Conservation (phyloP, 306 rosid species). For the Cercis canadensis region DNA sequence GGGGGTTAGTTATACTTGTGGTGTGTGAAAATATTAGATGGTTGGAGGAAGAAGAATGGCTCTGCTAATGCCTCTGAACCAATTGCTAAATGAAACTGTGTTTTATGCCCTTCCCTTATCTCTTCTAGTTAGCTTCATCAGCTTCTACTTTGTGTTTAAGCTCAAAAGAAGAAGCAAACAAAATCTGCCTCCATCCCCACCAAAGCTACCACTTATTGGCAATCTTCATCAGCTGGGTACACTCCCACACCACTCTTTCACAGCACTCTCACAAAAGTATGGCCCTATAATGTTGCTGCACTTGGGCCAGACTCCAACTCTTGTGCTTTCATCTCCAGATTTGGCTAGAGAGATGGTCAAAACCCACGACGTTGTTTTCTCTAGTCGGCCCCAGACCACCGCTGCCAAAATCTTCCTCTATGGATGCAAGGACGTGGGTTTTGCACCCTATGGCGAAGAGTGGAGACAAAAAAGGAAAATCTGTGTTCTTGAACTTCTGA, state of each 20-base stretch:
- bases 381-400: not conserved
- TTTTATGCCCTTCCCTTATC: too few relatives aligned
- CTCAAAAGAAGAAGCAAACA: not conserved
- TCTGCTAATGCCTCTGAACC: too few relatives aligned
- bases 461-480: too few relatives aligned
- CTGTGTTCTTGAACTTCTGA: slow-evolving; percentile 5
- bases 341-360: not conserved
- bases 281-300: not conserved
- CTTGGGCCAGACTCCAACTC: not conserved
- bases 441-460: slow-evolving; percentile 8
- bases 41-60: too few relatives aligned
- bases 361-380: not conserved
- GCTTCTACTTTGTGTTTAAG: not conserved
- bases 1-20: too few relatives aligned
- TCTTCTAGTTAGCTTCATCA: not conserved
- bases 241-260: slow-evolving; percentile 3
- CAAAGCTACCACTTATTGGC: slow-evolving; percentile 17
- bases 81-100: too few relatives aligned
- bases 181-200: too few relatives aligned
- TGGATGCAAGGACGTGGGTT: slow-evolving; percentile 21
- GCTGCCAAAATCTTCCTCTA: not conserved
- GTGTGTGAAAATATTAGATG: too few relatives aligned
- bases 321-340: slow-evolving; percentile 12
- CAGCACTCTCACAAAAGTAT: not conserved
- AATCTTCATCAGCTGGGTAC: slow-evolving; percentile 17